Conservation (phyloP, 2,329 filamentous ascomycete species). For the Botrytis fragariae region DNA sequence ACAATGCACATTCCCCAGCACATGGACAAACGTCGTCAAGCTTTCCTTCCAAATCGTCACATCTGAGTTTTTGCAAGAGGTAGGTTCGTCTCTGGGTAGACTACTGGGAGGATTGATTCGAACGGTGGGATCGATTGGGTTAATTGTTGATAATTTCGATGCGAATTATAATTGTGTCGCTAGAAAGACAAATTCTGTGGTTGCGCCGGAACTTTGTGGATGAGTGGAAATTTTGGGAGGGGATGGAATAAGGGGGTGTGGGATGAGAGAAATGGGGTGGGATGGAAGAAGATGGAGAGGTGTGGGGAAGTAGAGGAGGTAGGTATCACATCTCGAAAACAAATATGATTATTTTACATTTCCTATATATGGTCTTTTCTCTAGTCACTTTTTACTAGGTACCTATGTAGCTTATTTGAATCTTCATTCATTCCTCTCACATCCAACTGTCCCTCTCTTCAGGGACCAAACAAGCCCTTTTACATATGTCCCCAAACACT, state of each 20-base stretch:
- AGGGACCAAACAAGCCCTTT: too few species aligned
- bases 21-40: background rate
- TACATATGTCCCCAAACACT: too few species aligned
- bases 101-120: background rate
- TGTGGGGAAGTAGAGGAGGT: too few species aligned
- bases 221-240: background rate
- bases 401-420: too few species aligned
- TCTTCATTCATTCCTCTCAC: fast-evolving
- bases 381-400: too few species aligned
- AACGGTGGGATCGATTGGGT: background rate
- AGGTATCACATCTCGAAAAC: too few species aligned
- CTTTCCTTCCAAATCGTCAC: background rate
- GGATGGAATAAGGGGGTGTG: fast-evolving
- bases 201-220: background rate
- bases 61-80: background rate
- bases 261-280: background rate
- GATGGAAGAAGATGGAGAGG: too few species aligned
- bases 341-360: too few species aligned
- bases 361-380: too few species aligned
- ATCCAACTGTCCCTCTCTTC: too few species aligned
- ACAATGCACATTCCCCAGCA: background rate
- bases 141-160: background rate
- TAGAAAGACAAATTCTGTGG: background rate
- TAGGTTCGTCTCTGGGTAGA: background rate
- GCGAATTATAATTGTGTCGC: background rate